A percentile compares a stretch with the other conserved stretches of the same genome.
Conservation (phyloP, 805 yeast species). For the Ogataea pignaliae region DNA sequence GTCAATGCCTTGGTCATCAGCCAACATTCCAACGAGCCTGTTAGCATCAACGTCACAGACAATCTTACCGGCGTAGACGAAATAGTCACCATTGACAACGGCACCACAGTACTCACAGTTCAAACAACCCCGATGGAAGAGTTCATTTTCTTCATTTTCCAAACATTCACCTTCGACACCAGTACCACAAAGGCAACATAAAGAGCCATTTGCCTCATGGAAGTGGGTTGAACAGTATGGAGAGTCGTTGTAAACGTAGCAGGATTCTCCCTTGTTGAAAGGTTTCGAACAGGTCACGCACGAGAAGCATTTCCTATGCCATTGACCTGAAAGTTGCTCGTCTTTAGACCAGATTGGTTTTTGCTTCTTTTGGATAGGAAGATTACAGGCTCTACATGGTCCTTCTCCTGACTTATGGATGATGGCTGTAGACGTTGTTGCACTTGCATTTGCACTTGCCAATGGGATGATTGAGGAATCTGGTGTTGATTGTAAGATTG, state of each 20-base stretch:
- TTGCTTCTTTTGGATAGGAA: slow-evolving; percentile 40
- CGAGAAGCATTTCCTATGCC: slow-evolving; percentile 86
- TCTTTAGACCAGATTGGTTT: slow-evolving; percentile 82
- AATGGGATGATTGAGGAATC: too few relatives aligned
- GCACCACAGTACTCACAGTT: slow-evolving; percentile 58
- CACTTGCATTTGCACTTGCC: too few relatives aligned
- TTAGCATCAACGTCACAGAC: slow-evolving; percentile 46
- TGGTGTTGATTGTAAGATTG: not conserved
- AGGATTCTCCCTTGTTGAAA: slow-evolving; percentile 57
- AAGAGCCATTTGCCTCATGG: slow-evolving; percentile 69
- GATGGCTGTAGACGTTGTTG: too few relatives aligned
- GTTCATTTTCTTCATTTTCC: slow-evolving; percentile 64
- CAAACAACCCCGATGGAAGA: slow-evolving; percentile 76
- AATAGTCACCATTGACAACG: slow-evolving; percentile 51
- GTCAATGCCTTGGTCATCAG: slow-evolving; percentile 6
- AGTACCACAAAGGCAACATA: slow-evolving; percentile 62
- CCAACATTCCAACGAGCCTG: slow-evolving; percentile 12
- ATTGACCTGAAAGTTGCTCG: slow-evolving; percentile 82
- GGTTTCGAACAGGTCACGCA: slow-evolving; percentile 60
- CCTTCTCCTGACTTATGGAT: slow-evolving; percentile 61
- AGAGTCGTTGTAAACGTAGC: slow-evolving; percentile 71
- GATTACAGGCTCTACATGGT: slow-evolving; percentile 73
- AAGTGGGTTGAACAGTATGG: slow-evolving; percentile 82
- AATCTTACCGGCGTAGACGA: slow-evolving; percentile 42
- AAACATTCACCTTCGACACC: slow-evolving; percentile 92